A percentile compares a stretch with the other conserved stretches of the same genome.
phyloP scores from a whole-genome alignment of 2,329 filamentous ascomycete species.

The Pseudofabraea citricarpa region DNA sequence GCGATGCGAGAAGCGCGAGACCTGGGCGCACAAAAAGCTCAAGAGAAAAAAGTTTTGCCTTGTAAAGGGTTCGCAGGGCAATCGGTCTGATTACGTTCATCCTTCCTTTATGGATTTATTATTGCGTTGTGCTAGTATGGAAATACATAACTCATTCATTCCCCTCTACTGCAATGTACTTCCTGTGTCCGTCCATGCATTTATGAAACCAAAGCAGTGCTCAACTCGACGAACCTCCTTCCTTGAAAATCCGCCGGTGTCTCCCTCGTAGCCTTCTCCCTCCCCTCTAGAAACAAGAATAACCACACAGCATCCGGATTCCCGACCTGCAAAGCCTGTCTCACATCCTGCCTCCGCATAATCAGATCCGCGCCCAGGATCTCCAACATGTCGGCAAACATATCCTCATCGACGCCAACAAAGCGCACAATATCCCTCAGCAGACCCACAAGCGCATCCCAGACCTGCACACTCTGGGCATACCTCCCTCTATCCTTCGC shows the following conservation, averaged over 20 bases:
- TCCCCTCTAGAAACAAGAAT: slow-evolving; percentile 35
- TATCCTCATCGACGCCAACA: slow-evolving; percentile 60
- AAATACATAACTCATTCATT: no score
- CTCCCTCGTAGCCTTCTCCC: slow-evolving; percentile 18
- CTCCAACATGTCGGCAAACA: slow-evolving; percentile 67
- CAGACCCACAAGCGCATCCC: slow-evolving; percentile 56
- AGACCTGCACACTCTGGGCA: slow-evolving; percentile 56
- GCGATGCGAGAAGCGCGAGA: no score
- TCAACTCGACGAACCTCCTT: slow-evolving; percentile 25
- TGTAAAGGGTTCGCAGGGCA: no score
- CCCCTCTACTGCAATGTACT: no score
- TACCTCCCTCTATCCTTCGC: slow-evolving; percentile 48
- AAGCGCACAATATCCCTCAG: slow-evolving; percentile 56
- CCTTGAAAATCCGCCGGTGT: slow-evolving; percentile 40
- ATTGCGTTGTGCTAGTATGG: no score
- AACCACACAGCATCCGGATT: slow-evolving; percentile 80
- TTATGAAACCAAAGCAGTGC: not conserved
- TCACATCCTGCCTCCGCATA: slow-evolving; percentile 41
- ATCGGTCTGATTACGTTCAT: no score
- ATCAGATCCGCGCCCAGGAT: slow-evolving; percentile 48
- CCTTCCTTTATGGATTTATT: no score
- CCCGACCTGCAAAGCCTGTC: slow-evolving; percentile 52
- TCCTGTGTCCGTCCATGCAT: no score
- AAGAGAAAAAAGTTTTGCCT: no score
- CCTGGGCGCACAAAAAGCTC: no score